Evolutionary conservation across 208 protist species (phyloP).

Genomic region (Naegleria lovaniensis): DNA sequence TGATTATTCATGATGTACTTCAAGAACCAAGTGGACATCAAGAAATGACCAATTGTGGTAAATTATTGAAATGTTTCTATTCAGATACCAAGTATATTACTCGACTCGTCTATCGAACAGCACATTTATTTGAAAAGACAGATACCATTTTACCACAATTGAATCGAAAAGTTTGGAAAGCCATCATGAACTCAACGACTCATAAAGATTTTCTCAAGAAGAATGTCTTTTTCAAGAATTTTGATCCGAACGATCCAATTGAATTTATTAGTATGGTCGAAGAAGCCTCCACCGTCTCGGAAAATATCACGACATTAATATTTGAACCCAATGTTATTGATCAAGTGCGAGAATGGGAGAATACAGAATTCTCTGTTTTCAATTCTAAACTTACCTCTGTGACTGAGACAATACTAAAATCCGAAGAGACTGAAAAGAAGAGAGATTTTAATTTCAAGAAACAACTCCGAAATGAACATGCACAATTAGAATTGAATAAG

Average conservation of each 20-base stretch:
- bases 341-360: constrained; percentile 6
- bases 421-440: neutral
- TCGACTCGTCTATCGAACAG: neutral
- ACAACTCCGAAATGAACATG: neutral
- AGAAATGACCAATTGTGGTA: neutral
- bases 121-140: neutral
- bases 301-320: neutral
- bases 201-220: neutral
- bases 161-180: constrained; percentile 9
- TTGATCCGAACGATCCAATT: neutral
- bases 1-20: neutral
- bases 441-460: neutral
- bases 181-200: neutral
- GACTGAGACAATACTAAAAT: neutral
- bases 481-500: neutral
- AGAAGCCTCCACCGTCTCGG: neutral
- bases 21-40: neutral
- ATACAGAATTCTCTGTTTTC: neutral
- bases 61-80: neutral
- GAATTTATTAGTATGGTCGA: neutral
- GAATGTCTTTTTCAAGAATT: neutral
- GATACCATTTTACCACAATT: neutral
- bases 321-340: neutral
- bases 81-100: neutral
- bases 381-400: neutral